phyloP scores from a whole-genome alignment of 164 flowering plant genomes.

The Vitis rupestris region DNA sequence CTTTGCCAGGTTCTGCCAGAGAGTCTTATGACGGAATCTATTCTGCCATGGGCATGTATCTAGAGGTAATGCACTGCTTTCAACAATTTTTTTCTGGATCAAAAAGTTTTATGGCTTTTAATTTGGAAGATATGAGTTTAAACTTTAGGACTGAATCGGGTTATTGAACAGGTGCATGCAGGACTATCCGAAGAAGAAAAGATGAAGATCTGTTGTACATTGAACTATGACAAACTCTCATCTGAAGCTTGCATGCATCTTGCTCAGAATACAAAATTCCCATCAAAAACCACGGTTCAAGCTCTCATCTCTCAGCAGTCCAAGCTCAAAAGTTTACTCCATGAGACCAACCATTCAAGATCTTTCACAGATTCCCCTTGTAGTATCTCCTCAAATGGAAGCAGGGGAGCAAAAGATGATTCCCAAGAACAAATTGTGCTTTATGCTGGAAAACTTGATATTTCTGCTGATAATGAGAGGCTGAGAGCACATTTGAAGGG shows the following conservation, averaged over 20 bases:
- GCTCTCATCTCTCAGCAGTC: conserved; percentile 47
- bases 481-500: conserved; percentile 67
- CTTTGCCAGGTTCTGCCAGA: conserved; percentile 41
- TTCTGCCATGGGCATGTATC: conserved; percentile 33
- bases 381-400: conserved; percentile 13
- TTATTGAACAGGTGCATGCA: conserved; percentile 54
- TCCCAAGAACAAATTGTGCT: conserved; percentile 46
- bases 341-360: conserved; percentile 24
- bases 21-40: conserved; percentile 38
- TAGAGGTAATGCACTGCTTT: conserved; percentile 21
- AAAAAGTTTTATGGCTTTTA: too few relatives aligned
- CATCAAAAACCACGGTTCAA: conserved; percentile 40
- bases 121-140: too few relatives aligned
- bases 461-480: conserved; percentile 45
- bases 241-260: conserved; percentile 43
- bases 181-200: conserved; percentile 68
- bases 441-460: conserved; percentile 47
- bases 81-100: background rate
- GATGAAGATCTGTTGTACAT: conserved; percentile 39
- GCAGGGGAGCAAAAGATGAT: conserved; percentile 21
- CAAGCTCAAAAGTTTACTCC: conserved; percentile 54
- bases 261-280: conserved; percentile 54
- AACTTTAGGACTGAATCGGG: conserved; percentile 7
- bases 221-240: conserved; percentile 71
- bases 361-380: conserved; percentile 17